Evolutionary conservation across 2,329 filamentous ascomycete genomes (phyloP).

Genomic region (Trichoderma sp.): DNA sequence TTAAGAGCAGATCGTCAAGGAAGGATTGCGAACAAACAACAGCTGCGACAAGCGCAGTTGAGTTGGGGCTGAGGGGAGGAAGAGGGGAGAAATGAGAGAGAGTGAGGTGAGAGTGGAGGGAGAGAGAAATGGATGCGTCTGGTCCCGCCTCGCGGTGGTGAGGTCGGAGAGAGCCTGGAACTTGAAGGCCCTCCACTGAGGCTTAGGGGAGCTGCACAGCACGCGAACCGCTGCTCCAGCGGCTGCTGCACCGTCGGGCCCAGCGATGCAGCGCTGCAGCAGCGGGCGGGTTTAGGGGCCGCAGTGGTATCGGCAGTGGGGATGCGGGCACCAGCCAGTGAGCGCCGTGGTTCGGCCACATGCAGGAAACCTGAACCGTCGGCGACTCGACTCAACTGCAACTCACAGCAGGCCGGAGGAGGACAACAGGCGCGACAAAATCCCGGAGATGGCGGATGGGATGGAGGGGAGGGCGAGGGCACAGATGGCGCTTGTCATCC

Average conservation of each 20-base stretch:
- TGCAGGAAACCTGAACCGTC: neutral
- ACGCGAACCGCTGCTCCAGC: conserved; percentile 16
- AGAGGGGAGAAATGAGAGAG: neutral
- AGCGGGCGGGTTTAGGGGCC: conserved; percentile 11
- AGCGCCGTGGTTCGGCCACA: conserved; percentile 17
- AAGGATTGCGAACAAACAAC: conserved; percentile 6
- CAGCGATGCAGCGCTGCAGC: conserved; percentile 16
- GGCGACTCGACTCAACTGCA: neutral
- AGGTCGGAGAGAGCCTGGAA: no score
- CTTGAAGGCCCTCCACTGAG: neutral
- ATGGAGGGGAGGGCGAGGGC: neutral
- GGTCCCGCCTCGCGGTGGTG: no score
- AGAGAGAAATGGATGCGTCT: no score
- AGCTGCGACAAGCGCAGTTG: conserved; percentile 26
- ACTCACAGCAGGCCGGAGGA: neutral
- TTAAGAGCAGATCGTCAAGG: conserved; percentile 24
- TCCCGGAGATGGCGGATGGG: neutral
- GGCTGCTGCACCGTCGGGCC: neutral
- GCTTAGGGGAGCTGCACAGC: conserved; percentile 11
- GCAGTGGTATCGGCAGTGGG: conserved; percentile 21
- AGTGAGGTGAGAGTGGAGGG: neutral
- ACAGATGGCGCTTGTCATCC: conserved; percentile 22
- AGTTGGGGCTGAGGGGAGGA: conserved; percentile 13
- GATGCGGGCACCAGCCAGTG: neutral
- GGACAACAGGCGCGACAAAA: neutral